These are phyloP conservation scores for Globisporangium acanthophoron DNA, from an alignment of 352 stramenopile species.

Conservation along the genomic window DNA sequence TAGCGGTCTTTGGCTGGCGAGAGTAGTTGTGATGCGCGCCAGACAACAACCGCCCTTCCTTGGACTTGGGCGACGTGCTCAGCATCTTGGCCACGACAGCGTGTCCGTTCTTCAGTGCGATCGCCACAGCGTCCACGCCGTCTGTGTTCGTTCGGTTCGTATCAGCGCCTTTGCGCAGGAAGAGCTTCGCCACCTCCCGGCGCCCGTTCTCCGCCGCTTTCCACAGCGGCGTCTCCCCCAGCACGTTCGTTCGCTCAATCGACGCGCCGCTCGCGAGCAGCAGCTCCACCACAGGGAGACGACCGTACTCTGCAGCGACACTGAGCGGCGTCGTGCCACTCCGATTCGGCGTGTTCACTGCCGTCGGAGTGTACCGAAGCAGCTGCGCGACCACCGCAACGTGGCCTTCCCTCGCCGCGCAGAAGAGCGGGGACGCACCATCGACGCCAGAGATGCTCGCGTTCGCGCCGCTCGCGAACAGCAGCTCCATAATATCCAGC, in stretches of 20 bases:
- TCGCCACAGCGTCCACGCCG: neutral
- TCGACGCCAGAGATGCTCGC: neutral
- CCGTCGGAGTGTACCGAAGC: neutral
- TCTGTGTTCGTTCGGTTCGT: neutral
- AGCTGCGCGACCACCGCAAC: neutral
- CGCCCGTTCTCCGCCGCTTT: constrained; percentile 9
- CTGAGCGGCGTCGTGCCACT: constrained; percentile 6
- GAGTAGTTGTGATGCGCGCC: neutral
- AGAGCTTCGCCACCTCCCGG: neutral
- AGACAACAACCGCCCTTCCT: neutral
- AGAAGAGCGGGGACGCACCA: constrained; percentile 6
- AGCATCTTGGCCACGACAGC: neutral
- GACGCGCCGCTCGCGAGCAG: constrained; percentile 2
- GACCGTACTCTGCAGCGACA: constrained; percentile 4
- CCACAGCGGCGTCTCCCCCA: constrained; percentile 7
- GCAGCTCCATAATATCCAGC: constrained; percentile 1
- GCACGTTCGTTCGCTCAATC: neutral
- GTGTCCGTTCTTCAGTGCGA: constrained; percentile 1
- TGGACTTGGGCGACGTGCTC: neutral
- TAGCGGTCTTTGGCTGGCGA: neutral
- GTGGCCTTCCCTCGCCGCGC: constrained; percentile 4
- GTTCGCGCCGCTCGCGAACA: constrained; percentile 5
- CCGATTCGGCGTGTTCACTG: constrained; percentile 3
- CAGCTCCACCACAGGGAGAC: neutral
- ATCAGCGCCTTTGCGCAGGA: neutral